These are phyloP conservation scores for Tylopilus cervinicoccineus DNA, from an alignment of 768 basidiomycete species.

Conservation along the genomic window DNA sequence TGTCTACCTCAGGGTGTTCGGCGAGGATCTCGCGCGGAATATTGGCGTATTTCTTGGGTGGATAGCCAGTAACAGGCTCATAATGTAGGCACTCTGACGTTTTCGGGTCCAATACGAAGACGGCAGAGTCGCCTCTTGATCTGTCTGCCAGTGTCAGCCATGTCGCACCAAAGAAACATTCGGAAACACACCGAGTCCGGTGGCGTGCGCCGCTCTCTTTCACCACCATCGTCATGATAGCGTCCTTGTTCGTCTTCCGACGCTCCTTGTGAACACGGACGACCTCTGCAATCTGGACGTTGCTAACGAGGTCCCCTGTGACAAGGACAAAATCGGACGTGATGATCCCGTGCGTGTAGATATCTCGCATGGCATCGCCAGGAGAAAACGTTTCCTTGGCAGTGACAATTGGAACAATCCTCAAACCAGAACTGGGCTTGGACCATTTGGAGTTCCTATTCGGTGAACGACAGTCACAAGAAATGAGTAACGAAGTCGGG, in stretches of 20 bases:
- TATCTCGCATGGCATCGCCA: conserved; percentile 90
- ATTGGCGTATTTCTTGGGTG: conserved; percentile 52
- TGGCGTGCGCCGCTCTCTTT: conserved; percentile 72
- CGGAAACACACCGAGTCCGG: conserved; percentile 59
- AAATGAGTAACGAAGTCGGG: conserved; percentile 9
- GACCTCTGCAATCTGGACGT: conserved; percentile 85
- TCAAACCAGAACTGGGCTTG: conserved; percentile 70
- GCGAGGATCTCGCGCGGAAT: conserved; percentile 78
- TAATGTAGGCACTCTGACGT: conserved; percentile 85
- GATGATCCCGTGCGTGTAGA: conserved; percentile 88
- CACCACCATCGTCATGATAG: conserved; percentile 95
- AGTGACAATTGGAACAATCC: conserved; percentile 81
- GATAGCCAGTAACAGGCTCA: conserved; percentile 69
- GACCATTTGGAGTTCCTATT: conserved; percentile 82
- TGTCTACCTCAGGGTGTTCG: conserved; percentile 75
- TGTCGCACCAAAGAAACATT: not conserved
- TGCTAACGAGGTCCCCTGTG: conserved; percentile 90
- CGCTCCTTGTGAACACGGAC: conserved; percentile 86
- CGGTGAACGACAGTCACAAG: not conserved
- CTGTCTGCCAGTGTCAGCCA: conserved; percentile 33
- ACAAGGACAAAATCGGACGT: conserved; percentile 90
- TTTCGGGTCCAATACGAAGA: conserved; percentile 73
- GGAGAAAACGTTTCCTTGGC: conserved; percentile 85
- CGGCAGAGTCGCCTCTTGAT: conserved; percentile 66
- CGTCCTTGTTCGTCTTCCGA: conserved; percentile 83